Base-by-base conservation (phyloP, 192 early-diverging fungal species). In the Dissophora globulifera region DNA sequence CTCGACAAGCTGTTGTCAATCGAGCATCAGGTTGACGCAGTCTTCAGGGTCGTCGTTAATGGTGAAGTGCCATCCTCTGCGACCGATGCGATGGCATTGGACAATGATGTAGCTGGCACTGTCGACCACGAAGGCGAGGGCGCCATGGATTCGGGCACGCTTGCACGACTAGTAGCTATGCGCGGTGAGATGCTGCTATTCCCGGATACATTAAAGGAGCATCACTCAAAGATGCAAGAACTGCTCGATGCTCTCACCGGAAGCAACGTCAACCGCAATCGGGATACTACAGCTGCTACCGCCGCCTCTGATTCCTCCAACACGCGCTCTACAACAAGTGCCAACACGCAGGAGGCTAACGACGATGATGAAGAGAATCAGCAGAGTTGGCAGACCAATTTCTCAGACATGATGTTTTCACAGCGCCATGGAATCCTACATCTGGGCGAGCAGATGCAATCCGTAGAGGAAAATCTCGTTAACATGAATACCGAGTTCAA, bases 1-100 rank as follows among this genome's bases (percentile, higher is more conserved):
- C 1, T 69, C 22, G 67, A 69, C 6, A 69, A 47, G 32, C 57
- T 69, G 23, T 29, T 9, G 3, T 32, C 29, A 17, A 67, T 67
- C 25, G 55, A 67, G 38, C 16, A 20, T 32, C 57, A 60, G 16
- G 48, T 69, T 7, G 41, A 26, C 3, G 56, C 57, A 8, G 26
- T 69, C 13, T 69, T 31, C 23, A 69, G 45, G 35, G 67, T 69
- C 6, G 67, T 69, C 2, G 53, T 69, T 33, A 57, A 69, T 19
- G 67, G 67, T 12, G 13, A 50, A 16, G 16, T 52, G 5, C 50
- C 67, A n/a, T 11, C 9, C 33, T 9, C 17, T 30, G 65, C 25
- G n/a, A 4, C 41, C 20, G 47, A 32, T 19, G 11, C 55, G 12
- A 23, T 41, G 9, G 7, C 41, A 43, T 1, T 15, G 9, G 10